phyloP scores from a whole-genome alignment of 306 rosid genomes.

The Alnus glutinosa region DNA sequence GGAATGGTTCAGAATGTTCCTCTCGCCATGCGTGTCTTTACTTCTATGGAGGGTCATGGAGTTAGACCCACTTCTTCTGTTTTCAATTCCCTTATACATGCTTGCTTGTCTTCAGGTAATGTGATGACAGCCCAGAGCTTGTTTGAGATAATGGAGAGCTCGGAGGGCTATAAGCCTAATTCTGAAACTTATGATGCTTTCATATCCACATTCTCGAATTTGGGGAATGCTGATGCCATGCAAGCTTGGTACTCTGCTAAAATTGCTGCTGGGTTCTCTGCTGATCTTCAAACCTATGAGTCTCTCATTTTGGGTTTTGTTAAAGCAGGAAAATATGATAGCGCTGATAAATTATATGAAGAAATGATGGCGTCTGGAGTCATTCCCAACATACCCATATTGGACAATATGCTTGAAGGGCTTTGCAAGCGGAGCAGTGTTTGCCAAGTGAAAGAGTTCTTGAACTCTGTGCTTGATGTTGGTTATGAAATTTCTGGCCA shows the following conservation, averaged over 20 bases:
- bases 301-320: constrained; percentile 50
- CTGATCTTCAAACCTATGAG: constrained; percentile 52
- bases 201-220: constrained; percentile 47
- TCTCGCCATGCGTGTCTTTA: constrained; percentile 57
- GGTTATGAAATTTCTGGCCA: constrained; percentile 43
- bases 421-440: constrained; percentile 45
- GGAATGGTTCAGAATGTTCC: constrained; percentile 44
- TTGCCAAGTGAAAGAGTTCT: constrained; percentile 39
- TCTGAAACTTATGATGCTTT: constrained; percentile 48
- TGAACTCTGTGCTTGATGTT: constrained; percentile 32
- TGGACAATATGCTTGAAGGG: constrained; percentile 57
- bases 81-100: constrained; percentile 63
- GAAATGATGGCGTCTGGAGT: constrained; percentile 46
- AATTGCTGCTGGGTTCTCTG: constrained; percentile 44
- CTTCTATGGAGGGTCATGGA: constrained; percentile 63
- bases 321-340: constrained; percentile 41
- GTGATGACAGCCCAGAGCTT: constrained; percentile 51
- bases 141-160: constrained; percentile 65
- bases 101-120: constrained; percentile 59
- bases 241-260: constrained; percentile 61
- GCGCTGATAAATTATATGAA: constrained; percentile 42
- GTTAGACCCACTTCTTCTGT: constrained; percentile 48
- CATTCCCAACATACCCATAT: constrained; percentile 46
- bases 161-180: constrained; percentile 53
- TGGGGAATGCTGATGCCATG: constrained; percentile 50